Evolutionary conservation across 495 filamentous ascomycete species (phyloP).

Genomic region (Xylaria curta): DNA sequence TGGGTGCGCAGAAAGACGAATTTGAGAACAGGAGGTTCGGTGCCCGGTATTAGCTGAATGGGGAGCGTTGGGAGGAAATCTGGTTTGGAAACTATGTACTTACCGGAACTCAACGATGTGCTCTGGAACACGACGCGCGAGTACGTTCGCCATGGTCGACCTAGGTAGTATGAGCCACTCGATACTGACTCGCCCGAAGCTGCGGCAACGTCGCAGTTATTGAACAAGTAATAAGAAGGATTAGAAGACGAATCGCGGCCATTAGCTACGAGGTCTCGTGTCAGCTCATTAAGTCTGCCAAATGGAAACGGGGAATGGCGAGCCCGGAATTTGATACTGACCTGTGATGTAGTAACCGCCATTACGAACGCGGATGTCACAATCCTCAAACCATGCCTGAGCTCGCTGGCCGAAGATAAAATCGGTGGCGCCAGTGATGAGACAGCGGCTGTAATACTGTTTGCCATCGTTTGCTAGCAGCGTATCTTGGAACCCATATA

Average conservation of each 20-base stretch:
- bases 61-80: not conserved
- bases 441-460: slow-evolving; percentile 62
- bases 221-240: slow-evolving; percentile 67
- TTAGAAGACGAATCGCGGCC: slow-evolving; percentile 60
- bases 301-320: not conserved
- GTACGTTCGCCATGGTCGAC: slow-evolving; percentile 69
- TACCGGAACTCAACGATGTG: slow-evolving; percentile 51
- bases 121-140: slow-evolving; percentile 68
- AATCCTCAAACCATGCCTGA: slow-evolving; percentile 66
- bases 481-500: slow-evolving; percentile 69
- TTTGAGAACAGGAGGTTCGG: not conserved
- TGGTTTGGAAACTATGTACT: not conserved
- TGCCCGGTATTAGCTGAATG: not conserved
- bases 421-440: slow-evolving; percentile 67
- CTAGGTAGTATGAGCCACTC: slow-evolving; percentile 63
- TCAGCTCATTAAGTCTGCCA: slow-evolving; percentile 5
- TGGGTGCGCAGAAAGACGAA: not conserved
- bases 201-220: slow-evolving; percentile 57
- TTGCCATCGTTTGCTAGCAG: slow-evolving; percentile 63
- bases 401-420: slow-evolving; percentile 72
- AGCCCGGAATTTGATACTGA: slow-evolving; percentile 19
- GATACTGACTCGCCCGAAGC: slow-evolving; percentile 54
- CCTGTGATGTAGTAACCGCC: slow-evolving; percentile 58
- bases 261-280: slow-evolving; percentile 48
- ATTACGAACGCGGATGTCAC: slow-evolving; percentile 61